Percentiles rank a stretch among this genome's conserved stretches.
These are phyloP conservation scores for Nakazawaea ambrosiae DNA, from an alignment of 805 yeast genomes.

Conservation along the genomic window DNA sequence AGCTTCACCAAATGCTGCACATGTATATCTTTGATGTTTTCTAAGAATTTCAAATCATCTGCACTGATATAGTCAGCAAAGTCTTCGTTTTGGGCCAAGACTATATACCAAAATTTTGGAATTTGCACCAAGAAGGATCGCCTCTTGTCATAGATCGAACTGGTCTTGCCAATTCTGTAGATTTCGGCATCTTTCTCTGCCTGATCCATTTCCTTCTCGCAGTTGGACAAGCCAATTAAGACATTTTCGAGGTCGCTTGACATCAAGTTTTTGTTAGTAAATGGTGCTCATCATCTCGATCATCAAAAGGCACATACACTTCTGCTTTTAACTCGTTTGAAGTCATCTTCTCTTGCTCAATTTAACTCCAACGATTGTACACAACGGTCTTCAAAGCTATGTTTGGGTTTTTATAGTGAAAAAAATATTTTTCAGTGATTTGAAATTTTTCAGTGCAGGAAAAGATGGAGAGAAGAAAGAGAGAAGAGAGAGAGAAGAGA, in stretches of 20 bases:
- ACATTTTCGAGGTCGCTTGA: constrained; percentile 25
- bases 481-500: no score
- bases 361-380: no score
- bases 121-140: constrained; percentile 43
- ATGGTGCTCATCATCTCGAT: no score
- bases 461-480: no score
- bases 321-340: no score
- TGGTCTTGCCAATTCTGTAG: constrained; percentile 43
- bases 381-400: no score
- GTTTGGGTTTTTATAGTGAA: no score
- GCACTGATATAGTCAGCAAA: constrained; percentile 73
- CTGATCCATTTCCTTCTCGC: constrained; percentile 50
- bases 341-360: no score
- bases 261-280: not conserved
- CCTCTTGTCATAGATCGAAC: constrained; percentile 52
- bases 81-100: constrained; percentile 75
- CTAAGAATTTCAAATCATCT: constrained; percentile 73
- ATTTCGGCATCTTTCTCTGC: constrained; percentile 58
- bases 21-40: constrained; percentile 53
- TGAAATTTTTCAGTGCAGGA: not conserved
- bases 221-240: constrained; percentile 42
- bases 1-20: constrained; percentile 44
- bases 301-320: no score
- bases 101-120: constrained; percentile 84
- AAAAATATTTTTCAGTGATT: not conserved